These are phyloP conservation scores for Apiotrichum brassicae DNA, from an alignment of 1,284 basidiomycete genomes.

Conservation along the genomic window DNA sequence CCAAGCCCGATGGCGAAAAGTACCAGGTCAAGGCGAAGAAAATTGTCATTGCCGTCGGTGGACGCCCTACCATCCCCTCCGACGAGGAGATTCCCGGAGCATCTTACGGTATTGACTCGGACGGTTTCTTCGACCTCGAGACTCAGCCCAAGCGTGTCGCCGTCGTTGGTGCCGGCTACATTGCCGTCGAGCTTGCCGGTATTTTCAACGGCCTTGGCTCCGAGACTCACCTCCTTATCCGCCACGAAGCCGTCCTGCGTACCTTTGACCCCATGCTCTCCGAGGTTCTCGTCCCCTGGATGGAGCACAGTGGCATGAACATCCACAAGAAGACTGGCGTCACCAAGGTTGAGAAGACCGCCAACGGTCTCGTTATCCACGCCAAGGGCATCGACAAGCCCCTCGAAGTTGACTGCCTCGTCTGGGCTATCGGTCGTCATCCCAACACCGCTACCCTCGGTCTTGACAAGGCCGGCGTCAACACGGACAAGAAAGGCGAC, in stretches of 20 bases:
- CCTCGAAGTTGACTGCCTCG: slow-evolving; percentile 76
- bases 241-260: slow-evolving; percentile 80
- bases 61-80: slow-evolving; percentile 70
- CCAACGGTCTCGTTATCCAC: slow-evolving; percentile 61
- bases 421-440: slow-evolving; percentile 94
- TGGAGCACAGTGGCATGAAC: slow-evolving; percentile 71
- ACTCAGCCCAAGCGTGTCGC: slow-evolving; percentile 88
- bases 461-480: slow-evolving; percentile 69
- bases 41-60: slow-evolving; percentile 80
- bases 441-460: slow-evolving; percentile 73
- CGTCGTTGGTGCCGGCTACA: slow-evolving; percentile 94
- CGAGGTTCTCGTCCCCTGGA: slow-evolving; percentile 85
- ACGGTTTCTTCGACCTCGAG: slow-evolving; percentile 91
- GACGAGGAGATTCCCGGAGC: slow-evolving; percentile 83
- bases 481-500: slow-evolving; percentile 70
- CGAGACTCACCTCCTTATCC: slow-evolving; percentile 88
- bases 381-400: slow-evolving; percentile 61
- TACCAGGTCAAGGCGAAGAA: slow-evolving; percentile 68
- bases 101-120: slow-evolving; percentile 80
- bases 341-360: slow-evolving; percentile 64
- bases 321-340: slow-evolving; percentile 77
- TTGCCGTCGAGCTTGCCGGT: slow-evolving; percentile 89
- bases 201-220: slow-evolving; percentile 78
- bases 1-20: slow-evolving; percentile 54
- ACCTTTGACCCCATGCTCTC: slow-evolving; percentile 86